Base-by-base conservation (phyloP, 2,329 filamentous ascomycete species). In the Fusarium lateritium region DNA sequence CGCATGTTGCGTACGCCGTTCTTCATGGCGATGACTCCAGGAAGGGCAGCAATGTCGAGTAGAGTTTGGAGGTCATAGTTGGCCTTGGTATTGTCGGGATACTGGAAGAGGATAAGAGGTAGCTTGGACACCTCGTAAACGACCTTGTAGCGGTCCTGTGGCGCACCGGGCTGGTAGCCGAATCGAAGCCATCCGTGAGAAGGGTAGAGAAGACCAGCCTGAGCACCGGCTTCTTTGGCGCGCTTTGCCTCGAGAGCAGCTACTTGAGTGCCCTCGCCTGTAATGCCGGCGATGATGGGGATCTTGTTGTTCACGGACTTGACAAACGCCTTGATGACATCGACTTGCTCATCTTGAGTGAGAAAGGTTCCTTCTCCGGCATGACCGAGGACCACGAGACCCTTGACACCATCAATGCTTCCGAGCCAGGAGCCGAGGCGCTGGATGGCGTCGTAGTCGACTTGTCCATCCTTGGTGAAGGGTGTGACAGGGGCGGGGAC, bases 1-100 rank as follows among this genome's bases (percentile, higher is more conserved):
- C 83, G 80, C 84, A 86, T 86, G 74, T 86, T 86, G 54, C 85
- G 81, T 11, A 86, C 85, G 21, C 85, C 85, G 64, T 86, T 86
- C 80, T 86, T 86, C 84, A 86, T 86, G 17, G 84, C 84, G 45
- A 86, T 84, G 7, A 85, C 83, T 28, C 84, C 84, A 2, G 84
- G 85, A 34, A 79, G 83, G 9, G 83, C 84, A 4, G 84, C 78
- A 54, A 86, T 86, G 51, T 86, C 84, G 3, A 87, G 80, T 66
- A 86, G 80, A 1, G 84, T 86, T 65, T 86, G 79, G 22, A 86
- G 77, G 65, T 75, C 83, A 72, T 86, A 86, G 2, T 81, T 85
- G 5, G 83, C 83, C 73, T 86, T 85, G 19, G 84, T 86, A 75
- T 80, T 82, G 75, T 86, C 83, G 15, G 84, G 84, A 51, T 86